Evolutionary conservation across 352 stramenopile species (phyloP).

Genomic region (Globisporangium carolinianum): DNA sequence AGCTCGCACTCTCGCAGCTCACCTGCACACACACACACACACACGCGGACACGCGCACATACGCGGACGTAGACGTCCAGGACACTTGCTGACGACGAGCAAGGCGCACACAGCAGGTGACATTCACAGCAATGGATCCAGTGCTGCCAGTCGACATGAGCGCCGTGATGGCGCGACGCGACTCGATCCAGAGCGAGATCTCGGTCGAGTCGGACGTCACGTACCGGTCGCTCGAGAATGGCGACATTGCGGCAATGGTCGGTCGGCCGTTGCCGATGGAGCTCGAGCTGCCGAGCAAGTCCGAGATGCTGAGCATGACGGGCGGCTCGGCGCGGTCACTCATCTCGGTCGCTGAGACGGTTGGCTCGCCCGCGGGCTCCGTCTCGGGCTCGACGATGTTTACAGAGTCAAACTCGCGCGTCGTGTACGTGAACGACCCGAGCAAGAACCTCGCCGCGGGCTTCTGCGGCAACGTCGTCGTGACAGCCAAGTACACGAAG

Average conservation of each 20-base stretch:
- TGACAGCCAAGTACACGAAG: constrained; percentile 86
- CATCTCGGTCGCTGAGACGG: constrained; percentile 5
- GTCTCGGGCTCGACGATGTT: constrained; percentile 16
- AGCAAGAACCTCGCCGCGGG: constrained; percentile 35
- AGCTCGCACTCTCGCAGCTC: neutral
- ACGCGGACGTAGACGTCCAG: neutral
- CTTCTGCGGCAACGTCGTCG: constrained; percentile 78
- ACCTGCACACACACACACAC: neutral
- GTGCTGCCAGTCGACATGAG: constrained; percentile 7
- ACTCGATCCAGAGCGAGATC: constrained; percentile 32
- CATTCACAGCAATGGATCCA: constrained; percentile 7
- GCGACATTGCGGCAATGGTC: constrained; percentile 15
- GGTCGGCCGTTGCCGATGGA: constrained; percentile 4
- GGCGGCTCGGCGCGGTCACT: constrained; percentile 9
- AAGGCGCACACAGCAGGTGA: too few species aligned
- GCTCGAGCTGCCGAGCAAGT: neutral
- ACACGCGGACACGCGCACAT: neutral
- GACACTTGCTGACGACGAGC: too few species aligned
- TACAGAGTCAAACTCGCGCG: constrained; percentile 37
- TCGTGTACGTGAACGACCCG: constrained; percentile 71
- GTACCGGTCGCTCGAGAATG: constrained; percentile 41
- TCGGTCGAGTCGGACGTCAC: constrained; percentile 35
- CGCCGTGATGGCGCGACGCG: constrained; percentile 10
- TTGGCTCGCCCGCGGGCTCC: neutral
- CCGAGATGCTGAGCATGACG: constrained; percentile 3